Base-by-base conservation (phyloP, 306 rosid species). In the Cicer yamashitae region DNA sequence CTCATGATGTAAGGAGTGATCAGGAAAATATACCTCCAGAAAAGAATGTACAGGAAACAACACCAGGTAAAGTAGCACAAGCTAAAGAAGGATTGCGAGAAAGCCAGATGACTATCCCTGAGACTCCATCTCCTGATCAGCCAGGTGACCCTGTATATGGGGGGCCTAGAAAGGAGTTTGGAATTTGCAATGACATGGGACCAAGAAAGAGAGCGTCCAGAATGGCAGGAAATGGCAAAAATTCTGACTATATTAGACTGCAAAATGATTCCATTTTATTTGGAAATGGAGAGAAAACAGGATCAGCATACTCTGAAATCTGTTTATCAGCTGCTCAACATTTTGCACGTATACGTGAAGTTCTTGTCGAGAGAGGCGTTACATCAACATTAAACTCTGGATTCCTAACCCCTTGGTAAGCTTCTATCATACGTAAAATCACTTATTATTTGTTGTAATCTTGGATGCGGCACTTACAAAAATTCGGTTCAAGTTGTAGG, bases 11-110 rank as follows among this genome's bases (percentile, higher is more conserved):
- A 58, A 76, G 61, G 85, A 87, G 74, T 72, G 88, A 90, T 76
- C 97, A 89, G 83, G 97, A 91, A 86, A 94, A 92, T 78, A 81
- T 87, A 69, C 92, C 96, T 81, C 99, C 96, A 48, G 96, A 89
- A 70, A 94, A 80, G 52, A 78, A 82, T 48, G 62, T 70, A 65
- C 86, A 82, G 67, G 93, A 88, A 84, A 92, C 89, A 11, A 90
- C 96, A 30, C 99, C 97, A 6, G 96, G 92, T 61, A 94, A 92
- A 86, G 79, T 86, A 10, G 70, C 37, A 41, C 89, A 84, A 71
- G 79, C 86, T 11, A 90, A 89, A 85, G 90, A 87, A 4, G 81
- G 85, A 56, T 88, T 91, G 58, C 69, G 81, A 67, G 96, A 91
- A 79, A 83, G 92, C 82, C 91, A 88, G 56, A 75, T 94, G 84